Evolutionary conservation across 768 basidiomycete genomes (phyloP).

Genomic region (Leccinum arenicola): DNA sequence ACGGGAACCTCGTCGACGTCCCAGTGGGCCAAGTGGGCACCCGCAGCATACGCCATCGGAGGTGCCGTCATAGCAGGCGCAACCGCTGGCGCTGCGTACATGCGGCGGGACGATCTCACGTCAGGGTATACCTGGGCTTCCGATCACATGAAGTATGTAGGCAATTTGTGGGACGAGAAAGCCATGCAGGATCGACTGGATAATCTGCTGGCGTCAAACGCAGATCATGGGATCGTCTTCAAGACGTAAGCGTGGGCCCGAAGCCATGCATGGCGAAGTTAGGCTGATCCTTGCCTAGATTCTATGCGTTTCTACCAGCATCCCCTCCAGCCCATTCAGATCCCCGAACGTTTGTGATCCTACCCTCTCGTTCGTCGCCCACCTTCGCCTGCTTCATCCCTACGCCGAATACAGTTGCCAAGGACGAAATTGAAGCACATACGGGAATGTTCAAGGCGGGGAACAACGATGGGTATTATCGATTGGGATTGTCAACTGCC

Average conservation of each 20-base stretch:
- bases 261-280: neutral
- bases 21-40: slow-evolving; percentile 64
- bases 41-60: slow-evolving; percentile 68
- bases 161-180: slow-evolving; percentile 79
- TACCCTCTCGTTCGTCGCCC: slow-evolving; percentile 54
- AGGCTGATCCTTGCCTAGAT: slow-evolving; percentile 42
- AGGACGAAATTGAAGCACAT: slow-evolving; percentile 83
- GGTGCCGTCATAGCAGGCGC: slow-evolving; percentile 77
- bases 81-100: slow-evolving; percentile 82
- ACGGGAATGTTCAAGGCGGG: slow-evolving; percentile 81
- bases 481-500: slow-evolving; percentile 69
- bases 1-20: slow-evolving; percentile 22
- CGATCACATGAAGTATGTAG: slow-evolving; percentile 89
- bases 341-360: slow-evolving; percentile 73
- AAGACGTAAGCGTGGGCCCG: slow-evolving; percentile 52
- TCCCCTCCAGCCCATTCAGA: slow-evolving; percentile 52
- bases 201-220: slow-evolving; percentile 56
- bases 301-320: slow-evolving; percentile 77
- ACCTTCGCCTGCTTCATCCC: slow-evolving; percentile 56
- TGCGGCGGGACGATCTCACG: slow-evolving; percentile 72
- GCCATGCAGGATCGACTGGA: slow-evolving; percentile 60
- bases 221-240: slow-evolving; percentile 64
- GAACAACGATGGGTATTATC: slow-evolving; percentile 89
- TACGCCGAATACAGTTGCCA: slow-evolving; percentile 61
- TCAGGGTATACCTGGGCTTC: slow-evolving; percentile 70